Conservation (phyloP, 1,284 basidiomycete genomes). For the Moesziomyces antarcticus region DNA sequence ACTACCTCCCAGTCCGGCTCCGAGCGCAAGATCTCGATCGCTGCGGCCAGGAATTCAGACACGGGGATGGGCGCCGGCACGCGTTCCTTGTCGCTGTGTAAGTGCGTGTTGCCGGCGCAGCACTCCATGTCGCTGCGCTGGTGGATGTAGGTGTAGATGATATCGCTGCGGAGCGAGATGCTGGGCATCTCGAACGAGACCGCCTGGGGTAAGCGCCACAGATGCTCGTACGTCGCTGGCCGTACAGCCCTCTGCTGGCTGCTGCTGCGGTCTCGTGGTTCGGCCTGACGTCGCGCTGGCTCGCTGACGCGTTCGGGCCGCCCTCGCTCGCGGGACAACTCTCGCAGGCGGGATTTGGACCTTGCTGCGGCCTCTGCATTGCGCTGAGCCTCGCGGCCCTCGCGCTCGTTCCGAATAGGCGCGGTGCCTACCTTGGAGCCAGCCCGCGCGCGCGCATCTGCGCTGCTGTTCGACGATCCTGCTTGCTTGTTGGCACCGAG, state of each 20-base stretch:
- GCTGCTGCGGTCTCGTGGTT: constrained; percentile 72
- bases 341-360: constrained; percentile 39
- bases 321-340: constrained; percentile 44
- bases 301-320: constrained; percentile 32
- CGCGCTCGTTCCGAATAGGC: constrained; percentile 24
- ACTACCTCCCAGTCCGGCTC: constrained; percentile 94
- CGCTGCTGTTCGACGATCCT: constrained; percentile 45
- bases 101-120: constrained; percentile 58
- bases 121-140: constrained; percentile 70
- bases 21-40: constrained; percentile 78
- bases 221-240: constrained; percentile 32
- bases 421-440: constrained; percentile 16
- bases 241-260: constrained; percentile 42
- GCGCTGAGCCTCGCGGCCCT: constrained; percentile 43
- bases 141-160: constrained; percentile 68
- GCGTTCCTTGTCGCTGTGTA: constrained; percentile 40
- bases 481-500: constrained; percentile 49
- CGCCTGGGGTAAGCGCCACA: constrained; percentile 85
- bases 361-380: constrained; percentile 21
- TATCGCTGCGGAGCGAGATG: constrained; percentile 70
- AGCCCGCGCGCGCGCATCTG: constrained; percentile 19
- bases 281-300: constrained; percentile 18
- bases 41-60: constrained; percentile 78
- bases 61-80: constrained; percentile 74
- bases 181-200: constrained; percentile 76